phyloP scores from a whole-genome alignment of 78 protist genomes.

The Dictyostelium discoideum region DNA sequence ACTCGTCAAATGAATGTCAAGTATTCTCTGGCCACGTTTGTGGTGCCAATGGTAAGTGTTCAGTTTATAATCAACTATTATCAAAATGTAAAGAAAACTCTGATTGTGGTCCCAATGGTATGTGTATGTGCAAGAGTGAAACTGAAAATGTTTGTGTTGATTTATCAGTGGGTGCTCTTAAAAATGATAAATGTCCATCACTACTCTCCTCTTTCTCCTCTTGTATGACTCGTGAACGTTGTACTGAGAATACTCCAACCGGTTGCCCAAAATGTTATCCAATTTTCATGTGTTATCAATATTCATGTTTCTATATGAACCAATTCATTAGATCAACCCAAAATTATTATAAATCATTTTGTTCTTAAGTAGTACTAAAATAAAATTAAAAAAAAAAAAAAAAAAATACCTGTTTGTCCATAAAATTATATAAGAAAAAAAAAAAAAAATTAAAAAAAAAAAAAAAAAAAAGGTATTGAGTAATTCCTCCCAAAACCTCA shows the following conservation, averaged over 20 bases:
- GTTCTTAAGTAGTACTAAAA: not conserved
- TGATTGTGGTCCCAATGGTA: not conserved
- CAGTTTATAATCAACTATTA: not conserved
- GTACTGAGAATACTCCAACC: not conserved
- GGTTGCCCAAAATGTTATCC: not conserved
- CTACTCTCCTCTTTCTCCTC: not conserved
- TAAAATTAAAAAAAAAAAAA: too few relatives aligned
- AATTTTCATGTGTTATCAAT: not conserved
- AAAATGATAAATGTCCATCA: not conserved
- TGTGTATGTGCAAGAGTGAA: slow-evolving; percentile 13
- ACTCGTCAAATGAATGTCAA: not conserved
- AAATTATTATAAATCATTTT: slow-evolving; percentile 1
- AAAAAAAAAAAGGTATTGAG: too few relatives aligned
- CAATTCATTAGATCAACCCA: not conserved
- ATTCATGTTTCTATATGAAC: not conserved
- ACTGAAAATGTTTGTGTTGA: not conserved
- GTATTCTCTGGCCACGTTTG: not conserved
- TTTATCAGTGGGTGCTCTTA: not conserved
- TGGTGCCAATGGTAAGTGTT: not conserved
- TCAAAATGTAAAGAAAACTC: not conserved
- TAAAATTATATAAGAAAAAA: too few relatives aligned
- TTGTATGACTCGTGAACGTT: not conserved
- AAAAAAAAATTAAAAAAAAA: too few relatives aligned
- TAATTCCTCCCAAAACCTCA: too few relatives aligned
- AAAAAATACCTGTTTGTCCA: too few relatives aligned